These are phyloP conservation scores for Cercophora samala DNA, from an alignment of 495 filamentous ascomycete genomes.

Conservation along the genomic window DNA sequence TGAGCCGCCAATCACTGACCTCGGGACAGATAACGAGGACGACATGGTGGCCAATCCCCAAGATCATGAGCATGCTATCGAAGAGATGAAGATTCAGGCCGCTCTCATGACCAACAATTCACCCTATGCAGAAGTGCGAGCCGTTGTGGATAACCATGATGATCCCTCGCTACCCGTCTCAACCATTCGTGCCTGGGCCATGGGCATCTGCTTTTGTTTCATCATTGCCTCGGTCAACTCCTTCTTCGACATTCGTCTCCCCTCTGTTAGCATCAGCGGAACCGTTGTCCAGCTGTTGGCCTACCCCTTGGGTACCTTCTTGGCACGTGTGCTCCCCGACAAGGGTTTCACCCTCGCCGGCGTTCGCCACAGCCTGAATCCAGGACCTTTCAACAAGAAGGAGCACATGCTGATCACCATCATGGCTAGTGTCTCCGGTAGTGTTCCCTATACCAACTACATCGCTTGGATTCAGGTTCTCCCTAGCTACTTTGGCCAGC, in stretches of 20 bases:
- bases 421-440: slow-evolving; percentile 41
- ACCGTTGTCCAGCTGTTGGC: slow-evolving; percentile 42
- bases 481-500: slow-evolving; percentile 42
- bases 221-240: slow-evolving; percentile 43
- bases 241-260: slow-evolving; percentile 42
- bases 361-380: slow-evolving; percentile 42
- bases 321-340: slow-evolving; percentile 36
- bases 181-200: slow-evolving; percentile 42
- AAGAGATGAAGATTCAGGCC: slow-evolving; percentile 44
- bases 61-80: slow-evolving; percentile 35
- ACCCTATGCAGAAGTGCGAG: slow-evolving; percentile 50
- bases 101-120: slow-evolving; percentile 44
- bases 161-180: slow-evolving; percentile 37
- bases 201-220: slow-evolving; percentile 38
- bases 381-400: slow-evolving; percentile 50
- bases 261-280: slow-evolving; percentile 34
- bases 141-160: slow-evolving; percentile 49
- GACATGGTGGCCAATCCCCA: slow-evolving; percentile 37
- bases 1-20: neutral
- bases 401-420: slow-evolving; percentile 53
- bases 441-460: slow-evolving; percentile 40
- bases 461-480: slow-evolving; percentile 47
- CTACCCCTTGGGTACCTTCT: slow-evolving; percentile 38
- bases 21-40: slow-evolving; percentile 30
- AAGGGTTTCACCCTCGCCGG: slow-evolving; percentile 39